phyloP scores from a whole-genome alignment of 1,284 basidiomycete genomes.

The Fomitopsis pinicola region DNA sequence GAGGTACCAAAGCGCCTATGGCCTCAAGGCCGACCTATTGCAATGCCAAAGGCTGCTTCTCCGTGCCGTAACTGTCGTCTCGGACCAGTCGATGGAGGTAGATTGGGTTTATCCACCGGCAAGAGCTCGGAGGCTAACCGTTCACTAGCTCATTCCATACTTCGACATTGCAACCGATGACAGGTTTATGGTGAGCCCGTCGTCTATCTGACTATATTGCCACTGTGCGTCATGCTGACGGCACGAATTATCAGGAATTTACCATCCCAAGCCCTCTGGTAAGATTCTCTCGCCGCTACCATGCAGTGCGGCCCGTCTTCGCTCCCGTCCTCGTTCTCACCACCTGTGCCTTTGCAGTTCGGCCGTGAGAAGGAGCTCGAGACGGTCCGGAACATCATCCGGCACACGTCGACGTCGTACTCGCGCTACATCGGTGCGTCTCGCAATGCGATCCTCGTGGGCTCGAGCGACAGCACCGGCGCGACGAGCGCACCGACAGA shows the following conservation, averaged over 20 bases:
- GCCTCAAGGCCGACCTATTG: conserved; percentile 59
- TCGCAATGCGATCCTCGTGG: conserved; percentile 36
- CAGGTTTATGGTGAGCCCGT: conserved; percentile 47
- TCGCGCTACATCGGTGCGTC: conserved; percentile 47
- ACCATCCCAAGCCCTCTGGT: conserved; percentile 63
- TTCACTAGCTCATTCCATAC: conserved; percentile 51
- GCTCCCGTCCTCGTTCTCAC: not conserved
- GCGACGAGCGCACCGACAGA: conserved; percentile 28
- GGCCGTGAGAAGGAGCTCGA: conserved; percentile 69
- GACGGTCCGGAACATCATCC: conserved; percentile 58
- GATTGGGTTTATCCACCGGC: conserved; percentile 10
- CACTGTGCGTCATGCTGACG: not conserved
- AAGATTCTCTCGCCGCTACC: conserved; percentile 14
- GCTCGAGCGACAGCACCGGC: conserved; percentile 31
- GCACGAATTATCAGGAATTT: conserved; percentile 43
- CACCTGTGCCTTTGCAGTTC: conserved; percentile 36
- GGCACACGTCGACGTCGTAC: conserved; percentile 58
- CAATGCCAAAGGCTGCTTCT: conserved; percentile 62
- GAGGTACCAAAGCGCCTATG: conserved; percentile 67
- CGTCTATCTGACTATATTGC: not conserved
- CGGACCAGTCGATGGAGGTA: conserved; percentile 56
- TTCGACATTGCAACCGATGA: conserved; percentile 65
- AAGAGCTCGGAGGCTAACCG: not conserved
- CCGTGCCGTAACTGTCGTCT: conserved; percentile 49
- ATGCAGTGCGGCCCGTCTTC: not conserved